Evolutionary conservation across 164 flowering plant species (phyloP).

Genomic region (Taxillus chinensis): DNA sequence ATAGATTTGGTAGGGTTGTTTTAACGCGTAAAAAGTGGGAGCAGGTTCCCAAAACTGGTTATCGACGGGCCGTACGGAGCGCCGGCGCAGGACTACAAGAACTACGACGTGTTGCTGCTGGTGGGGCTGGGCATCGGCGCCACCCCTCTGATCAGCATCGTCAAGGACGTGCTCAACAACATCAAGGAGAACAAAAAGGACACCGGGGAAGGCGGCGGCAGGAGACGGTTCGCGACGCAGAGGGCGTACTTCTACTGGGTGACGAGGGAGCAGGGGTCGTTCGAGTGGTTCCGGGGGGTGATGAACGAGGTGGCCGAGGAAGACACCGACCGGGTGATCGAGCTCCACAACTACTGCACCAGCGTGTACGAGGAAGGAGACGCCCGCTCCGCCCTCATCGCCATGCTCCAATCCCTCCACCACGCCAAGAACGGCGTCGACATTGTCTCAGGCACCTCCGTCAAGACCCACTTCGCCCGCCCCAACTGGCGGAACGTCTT

Average conservation of each 20-base stretch:
- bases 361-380: slow-evolving; percentile 74
- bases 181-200: slow-evolving; percentile 19
- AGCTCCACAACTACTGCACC: slow-evolving; percentile 61
- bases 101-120: slow-evolving; percentile 50
- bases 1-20: no score
- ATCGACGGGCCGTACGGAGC: slow-evolving; percentile 72
- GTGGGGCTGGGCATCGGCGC: slow-evolving; percentile 57
- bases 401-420: slow-evolving; percentile 54
- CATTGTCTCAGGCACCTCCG: slow-evolving; percentile 46
- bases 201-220: not conserved
- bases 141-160: slow-evolving; percentile 45
- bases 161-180: slow-evolving; percentile 44
- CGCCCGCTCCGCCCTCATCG: slow-evolving; percentile 55
- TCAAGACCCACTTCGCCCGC: slow-evolving; percentile 52
- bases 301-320: slow-evolving; percentile 57
- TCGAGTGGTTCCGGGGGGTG: slow-evolving; percentile 58
- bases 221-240: slow-evolving; percentile 19
- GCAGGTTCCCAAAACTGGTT: slow-evolving; percentile 40
- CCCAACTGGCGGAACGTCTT: slow-evolving; percentile 54
- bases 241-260: slow-evolving; percentile 72
- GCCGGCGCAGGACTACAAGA: slow-evolving; percentile 60
- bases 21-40: no score
- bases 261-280: slow-evolving; percentile 59
- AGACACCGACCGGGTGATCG: slow-evolving; percentile 35
- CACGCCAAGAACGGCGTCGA: slow-evolving; percentile 61